Evolutionary conservation across 495 filamentous ascomycete genomes (phyloP).

Genomic region (Daldinia decipiens): DNA sequence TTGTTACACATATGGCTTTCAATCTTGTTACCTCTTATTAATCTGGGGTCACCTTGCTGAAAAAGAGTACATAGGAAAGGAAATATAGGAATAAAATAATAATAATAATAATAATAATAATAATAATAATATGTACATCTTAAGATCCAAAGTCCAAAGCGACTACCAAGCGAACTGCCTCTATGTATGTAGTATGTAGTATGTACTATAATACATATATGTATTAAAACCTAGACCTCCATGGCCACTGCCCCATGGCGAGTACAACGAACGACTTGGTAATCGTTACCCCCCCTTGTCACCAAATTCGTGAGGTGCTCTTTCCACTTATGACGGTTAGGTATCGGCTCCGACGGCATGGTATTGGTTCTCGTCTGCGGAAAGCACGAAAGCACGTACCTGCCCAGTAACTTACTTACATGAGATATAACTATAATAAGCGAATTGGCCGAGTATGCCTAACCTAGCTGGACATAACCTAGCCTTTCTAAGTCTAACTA

Average conservation of each 20-base stretch:
- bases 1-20: conserved; percentile 7
- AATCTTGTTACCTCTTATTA: conserved; percentile 4
- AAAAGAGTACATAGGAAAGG: background rate
- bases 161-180: background rate
- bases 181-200: background rate
- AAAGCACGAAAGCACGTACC: conserved; percentile 38
- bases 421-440: conserved; percentile 14
- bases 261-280: conserved; percentile 28
- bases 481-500: conserved; percentile 9
- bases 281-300: conserved; percentile 32
- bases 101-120: conserved; percentile 5
- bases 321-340: conserved; percentile 19
- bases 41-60: conserved; percentile 10
- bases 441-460: conserved; percentile 36
- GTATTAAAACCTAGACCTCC: conserved; percentile 24
- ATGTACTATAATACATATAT: conserved; percentile 6
- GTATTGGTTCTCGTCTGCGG: conserved; percentile 35
- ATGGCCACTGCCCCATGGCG: conserved; percentile 16
- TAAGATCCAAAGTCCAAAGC: background rate
- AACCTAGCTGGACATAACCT: conserved; percentile 11
- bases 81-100: background rate
- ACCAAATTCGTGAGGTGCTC: conserved; percentile 11
- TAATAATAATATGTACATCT: conserved; percentile 2
- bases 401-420: conserved; percentile 12
- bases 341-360: conserved; percentile 45